Conservation (phyloP, 495 filamentous ascomycete genomes). For the Penicillium antarcticum region DNA sequence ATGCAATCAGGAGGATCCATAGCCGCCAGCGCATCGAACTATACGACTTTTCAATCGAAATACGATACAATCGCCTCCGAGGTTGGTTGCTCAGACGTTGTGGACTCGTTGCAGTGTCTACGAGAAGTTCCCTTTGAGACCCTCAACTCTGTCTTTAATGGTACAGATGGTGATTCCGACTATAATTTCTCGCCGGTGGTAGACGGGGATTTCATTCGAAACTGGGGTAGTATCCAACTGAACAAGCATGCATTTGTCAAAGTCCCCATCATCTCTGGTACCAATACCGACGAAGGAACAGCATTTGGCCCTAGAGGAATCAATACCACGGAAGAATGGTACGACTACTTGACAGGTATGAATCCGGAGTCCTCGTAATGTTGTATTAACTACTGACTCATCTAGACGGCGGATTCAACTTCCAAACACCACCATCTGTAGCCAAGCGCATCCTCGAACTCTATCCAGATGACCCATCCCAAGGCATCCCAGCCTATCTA, state of each 20-base stretch:
- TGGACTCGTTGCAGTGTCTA: slow-evolving; percentile 45
- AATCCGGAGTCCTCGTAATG: background rate
- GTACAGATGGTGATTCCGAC: slow-evolving; percentile 22
- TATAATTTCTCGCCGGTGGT: slow-evolving; percentile 44
- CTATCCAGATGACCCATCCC: slow-evolving; percentile 47
- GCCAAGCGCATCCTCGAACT: slow-evolving; percentile 42
- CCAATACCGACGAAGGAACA: slow-evolving; percentile 49
- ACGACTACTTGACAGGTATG: slow-evolving; percentile 40
- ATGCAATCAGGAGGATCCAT: slow-evolving; percentile 47
- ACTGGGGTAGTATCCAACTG: slow-evolving; percentile 33
- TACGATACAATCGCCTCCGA: slow-evolving; percentile 39
- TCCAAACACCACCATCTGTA: slow-evolving; percentile 27
- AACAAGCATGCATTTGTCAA: slow-evolving; percentile 39
- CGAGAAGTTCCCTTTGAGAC: slow-evolving; percentile 41
- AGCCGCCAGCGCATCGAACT: slow-evolving; percentile 24
- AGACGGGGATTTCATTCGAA: slow-evolving; percentile 49
- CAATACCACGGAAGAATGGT: slow-evolving; percentile 44
- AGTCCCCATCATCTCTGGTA: slow-evolving; percentile 46
- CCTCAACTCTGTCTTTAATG: slow-evolving; percentile 40
- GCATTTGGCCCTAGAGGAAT: slow-evolving; percentile 41
- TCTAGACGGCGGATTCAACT: slow-evolving; percentile 24
- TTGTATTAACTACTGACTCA: background rate
- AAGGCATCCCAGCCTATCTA: slow-evolving; percentile 44
- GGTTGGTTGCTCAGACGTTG: slow-evolving; percentile 32
- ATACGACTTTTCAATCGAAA: slow-evolving; percentile 31